Evolutionary conservation across 2,329 filamentous ascomycete species (phyloP).

Genomic region (Verticillium nonalfalfae): DNA sequence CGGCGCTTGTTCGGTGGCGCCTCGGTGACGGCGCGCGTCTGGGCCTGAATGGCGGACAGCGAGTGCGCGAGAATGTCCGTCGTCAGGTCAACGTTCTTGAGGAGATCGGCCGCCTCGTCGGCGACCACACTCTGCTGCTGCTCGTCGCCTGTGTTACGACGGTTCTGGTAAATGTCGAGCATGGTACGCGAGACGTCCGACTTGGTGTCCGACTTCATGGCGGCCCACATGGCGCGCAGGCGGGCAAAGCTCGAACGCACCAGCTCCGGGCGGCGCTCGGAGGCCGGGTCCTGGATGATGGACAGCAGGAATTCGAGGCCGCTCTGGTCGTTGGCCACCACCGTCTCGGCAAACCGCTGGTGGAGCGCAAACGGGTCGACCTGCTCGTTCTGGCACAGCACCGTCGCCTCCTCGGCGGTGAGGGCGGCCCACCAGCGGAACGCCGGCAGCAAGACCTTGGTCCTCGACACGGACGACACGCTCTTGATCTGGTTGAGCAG

Average conservation of each 20-base stretch:
- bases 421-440: constrained; percentile 63
- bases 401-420: constrained; percentile 39
- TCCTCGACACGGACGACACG: constrained; percentile 62
- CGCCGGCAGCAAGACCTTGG: constrained; percentile 68
- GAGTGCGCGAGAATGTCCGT: constrained; percentile 67
- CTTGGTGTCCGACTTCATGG: constrained; percentile 59
- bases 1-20: constrained; percentile 72
- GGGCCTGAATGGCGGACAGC: constrained; percentile 66
- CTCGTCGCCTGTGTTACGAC: constrained; percentile 27
- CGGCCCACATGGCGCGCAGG: constrained; percentile 65
- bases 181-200: constrained; percentile 55
- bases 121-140: constrained; percentile 32
- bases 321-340: constrained; percentile 45
- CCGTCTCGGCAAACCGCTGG: constrained; percentile 40
- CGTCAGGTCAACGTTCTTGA: constrained; percentile 67
- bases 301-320: constrained; percentile 47
- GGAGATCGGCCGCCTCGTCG: constrained; percentile 62
- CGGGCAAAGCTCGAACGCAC: constrained; percentile 60
- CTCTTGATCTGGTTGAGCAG: constrained; percentile 68
- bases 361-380: constrained; percentile 35
- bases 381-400: constrained; percentile 31
- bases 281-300: constrained; percentile 33
- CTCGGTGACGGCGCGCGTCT: constrained; percentile 65
- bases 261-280: constrained; percentile 42
- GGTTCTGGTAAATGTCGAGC: constrained; percentile 53